Evolutionary conservation across 257 asterid species (phyloP).

Genomic region (Capsicum baccatum): DNA sequence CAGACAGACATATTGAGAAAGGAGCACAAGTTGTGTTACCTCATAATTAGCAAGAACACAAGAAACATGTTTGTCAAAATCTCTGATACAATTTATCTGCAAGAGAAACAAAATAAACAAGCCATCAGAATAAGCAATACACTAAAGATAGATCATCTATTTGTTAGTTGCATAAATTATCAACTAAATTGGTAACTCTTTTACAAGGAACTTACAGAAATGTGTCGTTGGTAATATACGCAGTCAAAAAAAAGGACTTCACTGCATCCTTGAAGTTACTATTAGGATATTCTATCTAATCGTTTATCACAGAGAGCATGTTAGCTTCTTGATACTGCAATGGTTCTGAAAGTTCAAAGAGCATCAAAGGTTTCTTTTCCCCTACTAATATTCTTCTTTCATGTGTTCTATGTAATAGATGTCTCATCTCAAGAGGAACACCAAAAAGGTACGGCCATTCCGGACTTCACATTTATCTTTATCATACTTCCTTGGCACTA

Average conservation of each 20-base stretch:
- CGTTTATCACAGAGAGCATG: neutral
- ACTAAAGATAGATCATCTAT: neutral
- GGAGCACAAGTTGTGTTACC: constrained; percentile 49
- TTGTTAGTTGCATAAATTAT: neutral
- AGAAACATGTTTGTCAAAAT: constrained; percentile 78
- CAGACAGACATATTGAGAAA: neutral
- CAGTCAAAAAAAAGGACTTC: neutral
- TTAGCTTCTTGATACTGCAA: constrained; percentile 20
- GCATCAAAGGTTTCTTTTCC: neutral
- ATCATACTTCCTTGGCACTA: neutral
- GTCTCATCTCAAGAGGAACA: neutral
- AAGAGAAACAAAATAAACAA: neutral
- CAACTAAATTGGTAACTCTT: neutral
- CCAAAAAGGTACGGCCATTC: neutral
- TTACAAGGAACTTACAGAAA: neutral
- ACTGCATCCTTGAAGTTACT: neutral
- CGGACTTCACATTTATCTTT: neutral
- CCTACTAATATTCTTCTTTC: neutral
- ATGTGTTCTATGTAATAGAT: neutral
- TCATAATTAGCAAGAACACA: constrained; percentile 70
- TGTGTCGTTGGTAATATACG: neutral
- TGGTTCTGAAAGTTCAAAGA: neutral
- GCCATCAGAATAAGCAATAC: constrained; percentile 4
- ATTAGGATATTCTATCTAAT: neutral
- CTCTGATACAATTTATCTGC: constrained; percentile 76